Evolutionary conservation across 768 basidiomycete genomes (phyloP), one percentile per base, ranked within the genome.

Genomic region (Psilocybe sp.): DNA sequence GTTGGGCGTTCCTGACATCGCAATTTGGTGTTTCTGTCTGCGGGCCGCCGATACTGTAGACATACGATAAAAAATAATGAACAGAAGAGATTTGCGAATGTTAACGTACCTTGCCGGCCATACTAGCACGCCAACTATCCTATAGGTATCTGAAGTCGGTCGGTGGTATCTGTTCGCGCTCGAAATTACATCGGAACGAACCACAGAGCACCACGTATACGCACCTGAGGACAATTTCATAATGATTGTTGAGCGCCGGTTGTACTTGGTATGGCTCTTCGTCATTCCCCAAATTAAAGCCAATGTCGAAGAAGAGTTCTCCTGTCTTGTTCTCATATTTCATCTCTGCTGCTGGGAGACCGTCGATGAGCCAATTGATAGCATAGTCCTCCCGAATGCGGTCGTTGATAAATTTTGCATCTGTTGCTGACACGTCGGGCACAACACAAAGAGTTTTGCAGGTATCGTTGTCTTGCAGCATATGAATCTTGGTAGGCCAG

Each of bases 41-140:
- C 33, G 73, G 49, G 2, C 84, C 86, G 34, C 86, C 88, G 49
- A 81, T 79, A 60, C 88, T 92, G 56, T 35, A 50, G 31, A 7
- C 23, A 19, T 37, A 44, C 50, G 31, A 36, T 33, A 28, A 47
- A 4, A 53, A 32, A 36, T 23, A 47, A 43, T 34, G 5, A 46
- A 44, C 8, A 37, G 18, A 33, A 44, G 20, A 5, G 14, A 11
- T 1, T 38, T 31, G 18, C 35, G 31, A 19, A 15, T 48, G 6
- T 8, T 14, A 28, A 23, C 35, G 15, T 40, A 77, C 77, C 77
- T 79, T 41, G 67, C 68, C 19, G 78, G 76, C 77, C 77, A 96
- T n/a, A 98, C 92, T 23, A 96, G 75, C 11, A 96, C 92, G 2
- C 92, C 96, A 19, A 98, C 96, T 2, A 98, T 84, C 34, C 96